Evolutionary conservation across 169 alveolate species (phyloP).

Genomic region (Plasmodium sp.): DNA sequence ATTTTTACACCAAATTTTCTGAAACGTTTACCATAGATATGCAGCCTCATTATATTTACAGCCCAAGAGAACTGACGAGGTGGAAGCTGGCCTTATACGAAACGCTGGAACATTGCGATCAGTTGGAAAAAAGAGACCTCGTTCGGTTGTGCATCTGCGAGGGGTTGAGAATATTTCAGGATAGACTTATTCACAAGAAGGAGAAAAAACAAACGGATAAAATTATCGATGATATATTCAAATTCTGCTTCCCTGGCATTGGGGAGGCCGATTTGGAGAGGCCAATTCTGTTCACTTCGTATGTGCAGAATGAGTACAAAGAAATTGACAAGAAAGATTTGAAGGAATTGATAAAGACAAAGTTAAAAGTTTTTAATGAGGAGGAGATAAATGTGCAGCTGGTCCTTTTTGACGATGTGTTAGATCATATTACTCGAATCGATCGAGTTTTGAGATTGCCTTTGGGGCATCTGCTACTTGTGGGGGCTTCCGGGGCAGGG

Average conservation of each 20-base stretch:
- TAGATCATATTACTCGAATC: constrained; percentile 96
- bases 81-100: constrained; percentile 96
- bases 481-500: constrained; percentile 99
- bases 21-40: constrained; percentile 95
- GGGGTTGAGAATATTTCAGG: constrained; percentile 97
- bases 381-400: constrained; percentile 96
- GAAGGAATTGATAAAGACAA: constrained; percentile 83
- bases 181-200: constrained; percentile 93
- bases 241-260: constrained; percentile 73
- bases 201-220: constrained; percentile 96
- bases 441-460: constrained; percentile 98
- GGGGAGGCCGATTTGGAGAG: constrained; percentile 83
- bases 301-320: constrained; percentile 83
- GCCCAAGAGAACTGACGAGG: constrained; percentile 98
- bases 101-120: constrained; percentile 79
- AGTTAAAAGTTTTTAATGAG: constrained; percentile 93
- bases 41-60: constrained; percentile 98
- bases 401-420: constrained; percentile 95
- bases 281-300: constrained; percentile 90
- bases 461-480: constrained; percentile 95
- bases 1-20: constrained; percentile 93
- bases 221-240: constrained; percentile 91
- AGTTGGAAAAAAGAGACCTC: constrained; percentile 77
- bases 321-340: constrained; percentile 89
- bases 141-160: constrained; percentile 95